Conservation (phyloP, 345 rosid species). For the Pugionium dolabratum region DNA sequence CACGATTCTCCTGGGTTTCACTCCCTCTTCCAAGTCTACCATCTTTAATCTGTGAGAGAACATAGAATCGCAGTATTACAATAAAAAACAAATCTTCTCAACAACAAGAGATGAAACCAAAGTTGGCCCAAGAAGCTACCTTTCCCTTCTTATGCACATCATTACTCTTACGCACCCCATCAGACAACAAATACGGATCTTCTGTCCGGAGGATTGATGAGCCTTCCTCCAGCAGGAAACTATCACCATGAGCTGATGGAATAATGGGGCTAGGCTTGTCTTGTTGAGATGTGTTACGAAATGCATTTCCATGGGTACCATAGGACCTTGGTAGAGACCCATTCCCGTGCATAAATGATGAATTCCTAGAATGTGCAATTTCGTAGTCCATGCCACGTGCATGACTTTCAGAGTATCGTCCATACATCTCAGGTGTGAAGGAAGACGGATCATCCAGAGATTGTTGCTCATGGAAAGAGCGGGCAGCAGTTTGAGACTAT, state of each 20-base stretch:
- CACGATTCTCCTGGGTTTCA: conserved; percentile 66
- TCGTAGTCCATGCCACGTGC: conserved; percentile 56
- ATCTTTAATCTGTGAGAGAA: conserved; percentile 66
- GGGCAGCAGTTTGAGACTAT: conserved; percentile 51
- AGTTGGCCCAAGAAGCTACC: conserved; percentile 36
- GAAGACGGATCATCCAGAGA: conserved; percentile 62
- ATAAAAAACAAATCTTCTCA: conserved; percentile 8
- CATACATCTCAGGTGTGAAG: conserved; percentile 54
- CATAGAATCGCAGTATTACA: conserved; percentile 16
- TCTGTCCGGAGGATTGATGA: conserved; percentile 45
- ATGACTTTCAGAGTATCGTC: conserved; percentile 54
- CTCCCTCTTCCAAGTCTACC: conserved; percentile 61
- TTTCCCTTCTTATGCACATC: conserved; percentile 44
- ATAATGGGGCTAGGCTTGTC: conserved; percentile 55
- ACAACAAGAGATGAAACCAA: conserved; percentile 21
- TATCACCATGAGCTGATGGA: conserved; percentile 64
- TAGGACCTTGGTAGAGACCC: conserved; percentile 57
- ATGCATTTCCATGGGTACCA: conserved; percentile 54
- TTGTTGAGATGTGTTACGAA: conserved; percentile 64
- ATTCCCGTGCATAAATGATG: conserved; percentile 57
- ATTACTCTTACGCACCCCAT: conserved; percentile 36
- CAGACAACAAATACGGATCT: conserved; percentile 40
- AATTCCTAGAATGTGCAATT: conserved; percentile 51
- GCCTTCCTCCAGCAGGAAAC: conserved; percentile 49
- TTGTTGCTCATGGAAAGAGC: conserved; percentile 65